A percentile compares a stretch with the other conserved stretches of the same genome.
phyloP scores from a whole-genome alignment of 78 protist species.

The Dictyostelium firmibasis region DNA sequence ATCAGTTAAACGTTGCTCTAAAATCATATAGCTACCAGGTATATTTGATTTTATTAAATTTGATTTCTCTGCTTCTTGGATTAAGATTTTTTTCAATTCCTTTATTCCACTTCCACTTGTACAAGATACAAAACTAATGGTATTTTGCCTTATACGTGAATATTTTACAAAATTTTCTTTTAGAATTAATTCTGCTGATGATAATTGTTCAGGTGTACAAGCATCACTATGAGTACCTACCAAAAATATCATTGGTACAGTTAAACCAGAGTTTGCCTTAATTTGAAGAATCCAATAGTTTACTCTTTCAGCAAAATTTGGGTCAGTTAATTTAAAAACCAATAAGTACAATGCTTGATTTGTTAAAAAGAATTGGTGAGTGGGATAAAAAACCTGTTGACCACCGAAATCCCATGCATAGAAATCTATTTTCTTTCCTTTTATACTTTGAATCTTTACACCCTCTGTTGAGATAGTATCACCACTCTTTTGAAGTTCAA shows the following conservation, averaged over 20 bases:
- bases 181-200: constrained; percentile 20
- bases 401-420: constrained; percentile 82
- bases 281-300: constrained; percentile 57
- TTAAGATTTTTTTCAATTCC: constrained; percentile 41
- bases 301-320: constrained; percentile 68
- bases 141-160: constrained; percentile 36
- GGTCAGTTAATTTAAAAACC: constrained; percentile 48
- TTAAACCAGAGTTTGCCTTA: constrained; percentile 43
- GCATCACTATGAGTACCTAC: constrained; percentile 72
- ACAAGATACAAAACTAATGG: constrained; percentile 40
- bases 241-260: constrained; percentile 53
- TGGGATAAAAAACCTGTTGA: constrained; percentile 77
- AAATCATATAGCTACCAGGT: constrained; percentile 45
- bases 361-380: constrained; percentile 81
- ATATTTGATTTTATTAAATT: constrained; percentile 51
- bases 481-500: constrained; percentile 21
- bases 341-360: constrained; percentile 52
- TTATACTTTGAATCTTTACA: constrained; percentile 30
- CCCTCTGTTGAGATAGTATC: constrained; percentile 73
- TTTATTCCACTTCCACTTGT: constrained; percentile 56
- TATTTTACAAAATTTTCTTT: constrained; percentile 1
- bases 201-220: constrained; percentile 54
- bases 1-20: constrained; percentile 68
- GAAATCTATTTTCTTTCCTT: constrained; percentile 43
- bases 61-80: constrained; percentile 34